Evolutionary conservation across 371 early-diverging fungal genomes (phyloP), one percentile per base, ranked within the genome.

Genomic region (Apophysomyces elegans): DNA sequence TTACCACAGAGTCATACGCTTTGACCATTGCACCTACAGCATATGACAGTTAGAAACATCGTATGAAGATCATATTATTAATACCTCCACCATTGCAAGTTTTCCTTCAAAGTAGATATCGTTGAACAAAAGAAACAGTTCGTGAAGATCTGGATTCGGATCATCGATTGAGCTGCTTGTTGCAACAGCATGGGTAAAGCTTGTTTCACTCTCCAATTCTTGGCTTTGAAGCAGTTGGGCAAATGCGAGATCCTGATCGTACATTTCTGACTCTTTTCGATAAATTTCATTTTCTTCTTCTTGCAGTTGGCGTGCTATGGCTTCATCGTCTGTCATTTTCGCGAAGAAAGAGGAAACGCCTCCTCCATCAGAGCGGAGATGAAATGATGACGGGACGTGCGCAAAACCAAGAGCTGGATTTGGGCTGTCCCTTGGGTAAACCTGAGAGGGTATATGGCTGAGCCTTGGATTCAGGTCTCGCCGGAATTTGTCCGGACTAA

Each of bases 1-100:
- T 63, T 81, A 84, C 84, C 80, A 83, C 11, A 76, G 68, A 21
- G 89, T 87, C 89, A 91, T 88, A 35, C 79, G 69, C 3, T 67
- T 65, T 16, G 84, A 83, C 90, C 91, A 91, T 36, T 68, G 66
- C 47, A 73, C 58, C 73, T 73, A 61, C 11, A 41, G 41, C 8
- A 13, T 11, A 11, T 16, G 11, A 16, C n/a, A 37, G 38, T 21
- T 50, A n/a, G 21, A 21, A 21, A 32, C 13, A 45, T 32, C 6
- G 2, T 16, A 21, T 47, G 11, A 37, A n/a, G 21, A 11, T 7
- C 38, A 11, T 2, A 4, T 47, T 38, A 14, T 14, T 26, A 50
- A 7, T n/a, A 88, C 88, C 72, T 88, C 87, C 5, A 87, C 86
- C 21, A 70, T 68, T 12, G 64, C 69, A n/a, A 90, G 68, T 61